Percentiles rank a stretch among this genome's conserved stretches.
Conservation (phyloP, 129 eudicot genomes). For the sunflower (Helianthus annuus) region HanXRQr2.0-SUNRISE NC_035442.2:16116437-16116936, state of each 20-base stretch:
- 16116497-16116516: background rate
- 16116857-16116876: background rate
- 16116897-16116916: constrained; percentile 3
- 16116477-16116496: too few species aligned
- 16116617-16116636: constrained; percentile 3
- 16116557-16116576: background rate
- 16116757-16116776: constrained; percentile 1
- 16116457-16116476: too few species aligned
- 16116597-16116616: background rate
- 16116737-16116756: background rate
- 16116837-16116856: background rate
- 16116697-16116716: background rate
- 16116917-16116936: too few species aligned
- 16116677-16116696: constrained; percentile 6
- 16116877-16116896: background rate
- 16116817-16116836: background rate
- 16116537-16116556: background rate
- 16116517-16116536: background rate
- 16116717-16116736: too few species aligned
- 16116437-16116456: too few species aligned
- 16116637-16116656: background rate
- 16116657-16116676: constrained; percentile 21
- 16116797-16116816: background rate
- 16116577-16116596: background rate
- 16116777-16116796: background rate